These are phyloP conservation scores for Isatis tinctoria DNA, from an alignment of 345 rosid species.

Conservation along the genomic window DNA sequence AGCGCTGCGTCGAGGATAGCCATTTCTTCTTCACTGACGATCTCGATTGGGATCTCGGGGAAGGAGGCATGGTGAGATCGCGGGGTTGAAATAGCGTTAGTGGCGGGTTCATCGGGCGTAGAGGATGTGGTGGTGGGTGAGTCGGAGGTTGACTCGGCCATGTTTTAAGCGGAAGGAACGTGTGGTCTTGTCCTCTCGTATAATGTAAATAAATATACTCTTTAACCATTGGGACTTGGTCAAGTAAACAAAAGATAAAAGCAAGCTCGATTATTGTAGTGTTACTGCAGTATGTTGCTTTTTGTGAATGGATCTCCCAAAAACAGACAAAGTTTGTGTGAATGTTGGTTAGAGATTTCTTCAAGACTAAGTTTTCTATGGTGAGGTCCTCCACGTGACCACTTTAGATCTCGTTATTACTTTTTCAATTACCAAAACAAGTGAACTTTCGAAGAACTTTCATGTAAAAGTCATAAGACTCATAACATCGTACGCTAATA, in stretches of 20 bases:
- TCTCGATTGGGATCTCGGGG: slow-evolving; percentile 61
- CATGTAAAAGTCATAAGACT: not conserved
- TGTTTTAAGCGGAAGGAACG: slow-evolving; percentile 14
- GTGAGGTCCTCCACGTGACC: not conserved
- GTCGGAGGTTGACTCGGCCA: slow-evolving; percentile 43
- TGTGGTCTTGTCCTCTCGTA: slow-evolving; percentile 7
- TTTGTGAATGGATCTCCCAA: not conserved
- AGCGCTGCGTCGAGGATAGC: slow-evolving; percentile 66
- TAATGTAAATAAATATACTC: not conserved
- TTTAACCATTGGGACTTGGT: slow-evolving; percentile 11
- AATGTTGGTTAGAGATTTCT: not conserved
- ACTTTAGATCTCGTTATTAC: not conserved
- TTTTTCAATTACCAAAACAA: not conserved
- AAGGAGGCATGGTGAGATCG: not conserved
- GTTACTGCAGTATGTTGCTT: not conserved
- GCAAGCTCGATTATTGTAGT: not conserved
- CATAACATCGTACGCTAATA: not conserved
- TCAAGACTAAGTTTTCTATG: not conserved
- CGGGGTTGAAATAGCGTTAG: slow-evolving; percentile 5
- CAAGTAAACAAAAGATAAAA: not conserved
- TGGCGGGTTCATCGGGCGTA: slow-evolving; percentile 11
- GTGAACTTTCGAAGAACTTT: not conserved
- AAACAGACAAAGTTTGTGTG: not conserved
- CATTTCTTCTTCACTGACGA: slow-evolving; percentile 88
- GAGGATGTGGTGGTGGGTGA: slow-evolving; percentile 23